phyloP scores from a whole-genome alignment of 1,284 basidiomycete genomes.

The Laetiporus sulphureus region DNA sequence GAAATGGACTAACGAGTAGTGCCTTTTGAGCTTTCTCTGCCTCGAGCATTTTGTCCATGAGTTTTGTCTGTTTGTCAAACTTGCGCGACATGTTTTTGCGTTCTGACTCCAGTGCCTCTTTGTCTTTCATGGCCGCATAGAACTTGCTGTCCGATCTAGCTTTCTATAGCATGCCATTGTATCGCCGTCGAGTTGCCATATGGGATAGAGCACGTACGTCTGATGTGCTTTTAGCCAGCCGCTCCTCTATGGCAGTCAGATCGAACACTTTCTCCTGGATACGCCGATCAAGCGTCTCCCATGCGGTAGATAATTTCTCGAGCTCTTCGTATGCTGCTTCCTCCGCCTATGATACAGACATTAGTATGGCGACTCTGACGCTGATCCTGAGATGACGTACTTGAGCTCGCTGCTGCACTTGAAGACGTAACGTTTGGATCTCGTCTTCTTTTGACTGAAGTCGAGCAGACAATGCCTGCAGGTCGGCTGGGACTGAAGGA shows the following conservation, averaged over 20 bases:
- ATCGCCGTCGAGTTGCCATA: not conserved
- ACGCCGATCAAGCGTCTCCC: slow-evolving; percentile 83
- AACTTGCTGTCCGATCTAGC: slow-evolving; percentile 96
- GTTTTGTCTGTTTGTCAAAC: slow-evolving; percentile 75
- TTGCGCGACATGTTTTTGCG: slow-evolving; percentile 60
- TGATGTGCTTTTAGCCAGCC: slow-evolving; percentile 50
- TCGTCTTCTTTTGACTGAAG: slow-evolving; percentile 63
- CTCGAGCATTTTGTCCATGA: slow-evolving; percentile 66
- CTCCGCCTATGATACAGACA: slow-evolving; percentile 61
- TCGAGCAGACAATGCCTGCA: slow-evolving; percentile 41
- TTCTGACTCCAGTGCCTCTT: slow-evolving; percentile 79
- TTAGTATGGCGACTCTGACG: no score
- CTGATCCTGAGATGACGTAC: slow-evolving; percentile 25
- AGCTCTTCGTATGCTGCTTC: slow-evolving; percentile 81
- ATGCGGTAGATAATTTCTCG: slow-evolving; percentile 81
- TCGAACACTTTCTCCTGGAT: slow-evolving; percentile 84
- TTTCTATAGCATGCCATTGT: slow-evolving; percentile 40
- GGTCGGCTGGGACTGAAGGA: slow-evolving; percentile 39
- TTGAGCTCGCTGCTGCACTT: slow-evolving; percentile 47
- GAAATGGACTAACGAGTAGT: slow-evolving; percentile 8
- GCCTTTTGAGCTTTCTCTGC: slow-evolving; percentile 41
- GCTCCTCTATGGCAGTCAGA: slow-evolving; percentile 72
- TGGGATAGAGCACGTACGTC: slow-evolving; percentile 44
- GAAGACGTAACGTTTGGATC: slow-evolving; percentile 48
- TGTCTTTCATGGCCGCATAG: slow-evolving; percentile 85